Evolutionary conservation across 495 filamentous ascomycete genomes (phyloP).

Genomic region (Evansstolkia leycettana): DNA sequence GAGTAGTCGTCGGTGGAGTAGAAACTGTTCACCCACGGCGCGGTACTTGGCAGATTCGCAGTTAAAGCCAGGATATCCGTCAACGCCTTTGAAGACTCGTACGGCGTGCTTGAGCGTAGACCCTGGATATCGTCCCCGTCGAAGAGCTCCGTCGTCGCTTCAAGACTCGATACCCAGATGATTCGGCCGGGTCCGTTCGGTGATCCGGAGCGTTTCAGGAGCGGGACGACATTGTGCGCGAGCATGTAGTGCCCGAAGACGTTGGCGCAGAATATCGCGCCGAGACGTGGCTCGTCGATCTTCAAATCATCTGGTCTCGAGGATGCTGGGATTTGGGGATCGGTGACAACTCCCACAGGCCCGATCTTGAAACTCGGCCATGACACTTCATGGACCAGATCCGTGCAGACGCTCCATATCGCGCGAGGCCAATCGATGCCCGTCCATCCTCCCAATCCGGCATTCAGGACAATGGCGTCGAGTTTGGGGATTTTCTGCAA

Average conservation of each 20-base stretch:
- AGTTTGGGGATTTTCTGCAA: slow-evolving; percentile 47
- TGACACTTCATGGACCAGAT: slow-evolving; percentile 56
- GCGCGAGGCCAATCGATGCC: slow-evolving; percentile 62
- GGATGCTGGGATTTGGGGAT: slow-evolving; percentile 12
- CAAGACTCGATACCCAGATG: slow-evolving; percentile 77
- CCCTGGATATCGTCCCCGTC: slow-evolving; percentile 64
- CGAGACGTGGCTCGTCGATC: slow-evolving; percentile 45
- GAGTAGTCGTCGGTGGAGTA: slow-evolving; percentile 23
- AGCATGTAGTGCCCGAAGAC: slow-evolving; percentile 94
- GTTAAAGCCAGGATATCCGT: slow-evolving; percentile 76
- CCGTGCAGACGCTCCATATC: slow-evolving; percentile 47
- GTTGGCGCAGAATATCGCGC: slow-evolving; percentile 78
- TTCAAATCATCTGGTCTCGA: background rate
- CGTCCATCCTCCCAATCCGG: slow-evolving; percentile 76
- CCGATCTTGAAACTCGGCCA: slow-evolving; percentile 68
- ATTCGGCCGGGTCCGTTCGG: slow-evolving; percentile 44
- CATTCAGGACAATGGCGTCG: slow-evolving; percentile 75
- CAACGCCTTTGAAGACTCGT: slow-evolving; percentile 77
- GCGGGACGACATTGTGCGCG: slow-evolving; percentile 60
- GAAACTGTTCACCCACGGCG: slow-evolving; percentile 41
- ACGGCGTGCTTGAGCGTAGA: slow-evolving; percentile 45
- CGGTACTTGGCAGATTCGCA: slow-evolving; percentile 49
- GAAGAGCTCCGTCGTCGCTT: slow-evolving; percentile 47
- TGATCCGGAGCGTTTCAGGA: slow-evolving; percentile 44
- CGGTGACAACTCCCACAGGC: slow-evolving; percentile 41